These are phyloP conservation scores for Calonectria hawksworthii DNA, from an alignment of 2,329 filamentous ascomycete genomes.

Conservation along the genomic window DNA sequence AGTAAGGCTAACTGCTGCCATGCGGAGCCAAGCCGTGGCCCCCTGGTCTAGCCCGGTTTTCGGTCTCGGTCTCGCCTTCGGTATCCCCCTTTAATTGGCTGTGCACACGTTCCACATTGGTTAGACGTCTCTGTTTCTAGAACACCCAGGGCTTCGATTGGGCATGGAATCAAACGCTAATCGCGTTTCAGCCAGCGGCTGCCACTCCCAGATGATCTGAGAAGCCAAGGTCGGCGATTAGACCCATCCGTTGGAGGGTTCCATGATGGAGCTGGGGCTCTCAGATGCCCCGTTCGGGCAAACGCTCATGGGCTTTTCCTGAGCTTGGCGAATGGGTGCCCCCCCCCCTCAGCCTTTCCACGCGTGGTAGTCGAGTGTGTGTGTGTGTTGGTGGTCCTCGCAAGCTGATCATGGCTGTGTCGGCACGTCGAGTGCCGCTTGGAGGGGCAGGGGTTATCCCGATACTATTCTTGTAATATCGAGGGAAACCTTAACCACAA, in stretches of 20 bases:
- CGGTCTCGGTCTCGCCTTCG: constrained; percentile 21
- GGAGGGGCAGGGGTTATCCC: background rate
- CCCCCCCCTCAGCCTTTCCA: background rate
- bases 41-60: background rate
- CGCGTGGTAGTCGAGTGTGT: background rate
- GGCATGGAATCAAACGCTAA: background rate
- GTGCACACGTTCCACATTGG: background rate
- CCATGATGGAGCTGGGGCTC: background rate
- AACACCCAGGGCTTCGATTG: background rate
- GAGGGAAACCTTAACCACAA: background rate
- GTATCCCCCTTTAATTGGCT: constrained; percentile 2
- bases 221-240: background rate
- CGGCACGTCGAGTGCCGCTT: background rate
- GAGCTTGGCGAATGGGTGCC: background rate
- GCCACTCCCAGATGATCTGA: background rate
- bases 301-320: background rate
- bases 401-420: constrained; percentile 1
- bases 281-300: background rate
- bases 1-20: background rate
- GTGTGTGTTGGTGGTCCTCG: background rate
- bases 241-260: background rate
- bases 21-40: background rate
- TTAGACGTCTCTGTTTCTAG: background rate
- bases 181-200: background rate
- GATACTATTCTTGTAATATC: constrained; percentile 14